A percentile compares a stretch with the other conserved stretches of the same genome.
Conservation (phyloP, 2,329 filamentous ascomycete genomes). For the Paraphaeosphaeria minitans region DNA sequence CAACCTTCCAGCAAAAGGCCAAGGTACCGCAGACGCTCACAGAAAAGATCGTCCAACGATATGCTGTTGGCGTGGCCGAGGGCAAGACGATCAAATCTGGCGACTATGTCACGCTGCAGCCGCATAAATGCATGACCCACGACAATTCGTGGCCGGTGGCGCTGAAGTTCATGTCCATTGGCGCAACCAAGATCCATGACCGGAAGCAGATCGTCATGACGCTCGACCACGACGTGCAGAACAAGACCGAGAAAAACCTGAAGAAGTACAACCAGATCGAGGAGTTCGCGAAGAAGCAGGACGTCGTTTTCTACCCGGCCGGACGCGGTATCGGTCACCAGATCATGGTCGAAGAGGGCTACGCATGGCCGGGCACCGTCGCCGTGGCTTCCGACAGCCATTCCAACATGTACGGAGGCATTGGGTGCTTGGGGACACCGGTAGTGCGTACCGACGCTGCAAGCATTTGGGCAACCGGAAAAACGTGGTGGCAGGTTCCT, state of each 20-base stretch:
- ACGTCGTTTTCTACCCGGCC: conserved; percentile 76
- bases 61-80: conserved; percentile 74
- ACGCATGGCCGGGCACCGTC: conserved; percentile 83
- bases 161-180: conserved; percentile 81
- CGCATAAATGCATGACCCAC: conserved; percentile 81
- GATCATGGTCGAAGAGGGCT: conserved; percentile 86
- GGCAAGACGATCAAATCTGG: conserved; percentile 78
- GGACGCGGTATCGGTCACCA: conserved; percentile 88
- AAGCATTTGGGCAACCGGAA: conserved; percentile 79
- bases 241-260: conserved; percentile 76
- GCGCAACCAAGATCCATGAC: conserved; percentile 74
- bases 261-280: conserved; percentile 84
- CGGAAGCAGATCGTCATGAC: conserved; percentile 79
- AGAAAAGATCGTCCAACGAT: conserved; percentile 88
- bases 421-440: conserved; percentile 77
- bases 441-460: conserved; percentile 89
- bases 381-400: conserved; percentile 80
- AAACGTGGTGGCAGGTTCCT: conserved; percentile 89
- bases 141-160: conserved; percentile 81
- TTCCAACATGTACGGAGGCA: conserved; percentile 81
- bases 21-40: conserved; percentile 76
- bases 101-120: conserved; percentile 80
- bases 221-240: conserved; percentile 88
- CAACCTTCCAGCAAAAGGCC: conserved; percentile 63
- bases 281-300: conserved; percentile 78